phyloP scores from a whole-genome alignment of 371 early-diverging fungal genomes.

The Capillidium heterosporum region DNA sequence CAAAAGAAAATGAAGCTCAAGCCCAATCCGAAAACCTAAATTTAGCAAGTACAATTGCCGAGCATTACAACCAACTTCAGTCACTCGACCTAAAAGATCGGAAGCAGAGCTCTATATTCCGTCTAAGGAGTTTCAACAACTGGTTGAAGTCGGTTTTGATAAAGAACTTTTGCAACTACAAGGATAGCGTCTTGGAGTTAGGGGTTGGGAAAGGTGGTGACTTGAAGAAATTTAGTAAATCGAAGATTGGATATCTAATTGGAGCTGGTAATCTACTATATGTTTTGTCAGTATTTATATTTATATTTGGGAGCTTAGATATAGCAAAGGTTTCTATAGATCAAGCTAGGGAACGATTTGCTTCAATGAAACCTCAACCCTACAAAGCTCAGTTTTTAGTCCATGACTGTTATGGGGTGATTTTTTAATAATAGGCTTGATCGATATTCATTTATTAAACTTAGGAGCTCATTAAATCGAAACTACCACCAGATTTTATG shows the following conservation, averaged over 20 bases:
- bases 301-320: constrained; percentile 27
- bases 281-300: background rate
- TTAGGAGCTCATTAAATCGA: background rate
- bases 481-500: background rate
- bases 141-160: constrained; percentile 90
- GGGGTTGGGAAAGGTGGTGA: constrained; percentile 99
- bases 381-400: constrained; percentile 58
- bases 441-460: background rate
- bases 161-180: constrained; percentile 29
- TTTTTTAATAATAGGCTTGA: too few relatives aligned
- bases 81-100: too few relatives aligned
- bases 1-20: too few relatives aligned
- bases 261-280: constrained; percentile 36
- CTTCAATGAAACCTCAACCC: constrained; percentile 23
- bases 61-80: too few relatives aligned
- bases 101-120: constrained; percentile 30
- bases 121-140: constrained; percentile 85
- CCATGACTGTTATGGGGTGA: constrained; percentile 63
- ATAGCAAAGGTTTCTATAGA: constrained; percentile 84
- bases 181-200: constrained; percentile 66
- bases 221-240: constrained; percentile 75
- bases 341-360: constrained; percentile 69
- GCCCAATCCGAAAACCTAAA: too few relatives aligned
- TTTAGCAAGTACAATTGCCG: too few relatives aligned
- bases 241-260: constrained; percentile 43